Conservation (phyloP, 2,329 filamentous ascomycete genomes). For the Hymenoscyphus repandus region DNA sequence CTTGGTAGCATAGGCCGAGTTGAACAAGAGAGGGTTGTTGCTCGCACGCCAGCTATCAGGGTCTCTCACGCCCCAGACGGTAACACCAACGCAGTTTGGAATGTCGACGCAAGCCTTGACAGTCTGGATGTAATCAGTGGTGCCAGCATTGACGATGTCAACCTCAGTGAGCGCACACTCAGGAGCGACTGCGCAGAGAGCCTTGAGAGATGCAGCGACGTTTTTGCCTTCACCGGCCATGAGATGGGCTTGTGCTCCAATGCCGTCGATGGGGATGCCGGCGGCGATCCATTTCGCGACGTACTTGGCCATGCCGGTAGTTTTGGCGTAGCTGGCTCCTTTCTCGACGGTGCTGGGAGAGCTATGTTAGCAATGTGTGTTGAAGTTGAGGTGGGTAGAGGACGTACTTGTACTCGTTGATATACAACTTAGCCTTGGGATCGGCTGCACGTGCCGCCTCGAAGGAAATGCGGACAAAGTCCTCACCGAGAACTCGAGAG, state of each 20-base stretch:
- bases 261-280: conserved; percentile 59
- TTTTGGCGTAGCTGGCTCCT: conserved; percentile 49
- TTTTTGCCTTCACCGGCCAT: conserved; percentile 11
- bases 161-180: conserved; percentile 64
- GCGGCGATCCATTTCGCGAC: conserved; percentile 57
- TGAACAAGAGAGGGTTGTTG: conserved; percentile 49
- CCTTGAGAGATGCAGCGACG: conserved; percentile 33
- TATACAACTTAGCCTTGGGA: conserved; percentile 62
- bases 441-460: conserved; percentile 60
- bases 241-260: conserved; percentile 29
- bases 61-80: conserved; percentile 39
- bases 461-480: conserved; percentile 65
- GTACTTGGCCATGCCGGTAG: conserved; percentile 44
- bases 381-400: background rate
- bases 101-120: conserved; percentile 29
- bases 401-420: conserved; percentile 59
- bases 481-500: conserved; percentile 60
- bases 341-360: conserved; percentile 9
- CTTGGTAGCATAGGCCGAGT: conserved; percentile 46
- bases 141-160: conserved; percentile 55
- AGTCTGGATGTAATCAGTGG: conserved; percentile 27
- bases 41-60: conserved; percentile 46
- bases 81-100: conserved; percentile 32
- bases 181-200: conserved; percentile 47
- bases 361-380: conserved; percentile 14